Evolutionary conservation across 2,329 filamentous ascomycete genomes (phyloP).

Genomic region (Fusarium palustre): DNA sequence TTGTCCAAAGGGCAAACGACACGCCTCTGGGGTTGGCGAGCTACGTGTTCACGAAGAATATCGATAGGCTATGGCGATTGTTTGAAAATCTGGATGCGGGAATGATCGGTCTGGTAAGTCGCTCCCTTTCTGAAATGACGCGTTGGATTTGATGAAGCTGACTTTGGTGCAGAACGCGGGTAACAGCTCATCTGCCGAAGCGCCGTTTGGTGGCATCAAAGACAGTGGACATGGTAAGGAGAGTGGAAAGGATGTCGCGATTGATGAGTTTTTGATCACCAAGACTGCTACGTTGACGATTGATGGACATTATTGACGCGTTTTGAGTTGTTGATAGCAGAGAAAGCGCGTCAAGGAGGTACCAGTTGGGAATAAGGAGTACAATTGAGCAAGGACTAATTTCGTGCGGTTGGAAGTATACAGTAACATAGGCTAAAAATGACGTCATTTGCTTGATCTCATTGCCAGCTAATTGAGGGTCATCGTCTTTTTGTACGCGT

Average conservation of each 20-base stretch:
- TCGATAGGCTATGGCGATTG: constrained; percentile 27
- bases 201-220: constrained; percentile 48
- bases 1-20: constrained; percentile 23
- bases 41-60: constrained; percentile 32
- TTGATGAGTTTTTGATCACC: constrained; percentile 59
- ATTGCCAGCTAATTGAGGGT: no score
- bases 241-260: constrained; percentile 57
- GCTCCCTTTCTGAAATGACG: background rate
- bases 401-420: background rate
- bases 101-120: constrained; percentile 29
- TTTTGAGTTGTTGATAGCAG: no score
- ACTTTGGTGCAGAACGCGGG: background rate
- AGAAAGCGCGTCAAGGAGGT: background rate
- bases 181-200: constrained; percentile 52
- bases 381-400: background rate
- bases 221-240: constrained; percentile 35
- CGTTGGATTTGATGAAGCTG: rapidly evolving
- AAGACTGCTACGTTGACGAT: constrained; percentile 48
- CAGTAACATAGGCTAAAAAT: background rate
- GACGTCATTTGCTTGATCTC: background rate
- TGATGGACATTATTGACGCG: background rate
- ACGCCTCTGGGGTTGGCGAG: constrained; percentile 24
- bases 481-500: background rate
- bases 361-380: background rate
- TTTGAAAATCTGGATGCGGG: constrained; percentile 37